Evolutionary conservation across 2,329 filamentous ascomycete genomes (phyloP).

Genomic region (Cyphellophora attinorum): DNA sequence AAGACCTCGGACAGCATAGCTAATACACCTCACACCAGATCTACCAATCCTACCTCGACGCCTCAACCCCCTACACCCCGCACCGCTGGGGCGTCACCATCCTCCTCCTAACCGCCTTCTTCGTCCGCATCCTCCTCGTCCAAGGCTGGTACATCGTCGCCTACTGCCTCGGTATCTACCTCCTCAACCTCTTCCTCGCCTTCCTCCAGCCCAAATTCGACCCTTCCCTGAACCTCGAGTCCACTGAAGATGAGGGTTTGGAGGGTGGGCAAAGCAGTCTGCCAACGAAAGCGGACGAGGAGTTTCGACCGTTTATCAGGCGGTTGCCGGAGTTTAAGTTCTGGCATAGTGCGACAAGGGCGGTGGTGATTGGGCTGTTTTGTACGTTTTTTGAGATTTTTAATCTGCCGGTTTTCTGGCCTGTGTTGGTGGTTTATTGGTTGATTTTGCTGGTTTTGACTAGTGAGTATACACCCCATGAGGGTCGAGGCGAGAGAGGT

Average conservation of each 20-base stretch:
- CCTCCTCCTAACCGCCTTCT: constrained; percentile 67
- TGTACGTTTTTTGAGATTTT: constrained; percentile 94
- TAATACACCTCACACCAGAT: constrained; percentile 45
- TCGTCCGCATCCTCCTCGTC: constrained; percentile 76
- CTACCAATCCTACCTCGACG: constrained; percentile 90
- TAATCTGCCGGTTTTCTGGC: constrained; percentile 98
- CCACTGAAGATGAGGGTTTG: constrained; percentile 85
- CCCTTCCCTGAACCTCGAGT: constrained; percentile 60
- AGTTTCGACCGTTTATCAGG: constrained; percentile 95
- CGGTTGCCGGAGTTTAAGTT: constrained; percentile 98
- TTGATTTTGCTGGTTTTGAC: constrained; percentile 91
- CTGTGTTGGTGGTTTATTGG: constrained; percentile 97
- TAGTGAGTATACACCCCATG: constrained; percentile 64
- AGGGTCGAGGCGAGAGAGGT: constrained; percentile 3
- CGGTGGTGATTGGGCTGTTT: constrained; percentile 69
- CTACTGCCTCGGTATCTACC: constrained; percentile 96
- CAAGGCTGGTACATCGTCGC: constrained; percentile 99
- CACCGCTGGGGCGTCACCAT: constrained; percentile 90
- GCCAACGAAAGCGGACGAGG: constrained; percentile 91
- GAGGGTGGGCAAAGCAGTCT: constrained; percentile 76
- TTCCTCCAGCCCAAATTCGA: constrained; percentile 99
- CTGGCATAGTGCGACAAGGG: constrained; percentile 92
- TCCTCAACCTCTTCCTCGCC: constrained; percentile 96
- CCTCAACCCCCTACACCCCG: constrained; percentile 76
- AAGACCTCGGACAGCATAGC: neutral